These are phyloP conservation scores for Plasmodium relictum DNA, from an alignment of 169 alveolate genomes.

Conservation along the genomic window DNA sequence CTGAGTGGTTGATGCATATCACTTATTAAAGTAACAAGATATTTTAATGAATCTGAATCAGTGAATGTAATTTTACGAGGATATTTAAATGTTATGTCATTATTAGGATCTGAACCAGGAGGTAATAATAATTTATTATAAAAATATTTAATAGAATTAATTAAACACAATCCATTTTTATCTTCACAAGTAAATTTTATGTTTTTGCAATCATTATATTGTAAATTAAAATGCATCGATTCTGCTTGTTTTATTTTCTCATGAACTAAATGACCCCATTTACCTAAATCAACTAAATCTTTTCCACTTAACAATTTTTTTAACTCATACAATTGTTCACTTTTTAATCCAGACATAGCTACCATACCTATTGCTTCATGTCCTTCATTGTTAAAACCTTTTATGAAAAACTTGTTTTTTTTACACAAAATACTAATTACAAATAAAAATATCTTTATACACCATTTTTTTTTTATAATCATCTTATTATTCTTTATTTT, in stretches of 20 bases:
- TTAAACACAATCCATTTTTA: slow-evolving; percentile 80
- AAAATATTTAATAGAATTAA: slow-evolving; percentile 80
- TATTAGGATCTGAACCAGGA: not conserved
- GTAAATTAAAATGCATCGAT: slow-evolving; percentile 52
- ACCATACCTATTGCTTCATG: slow-evolving; percentile 81
- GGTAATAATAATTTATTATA: slow-evolving; percentile 69
- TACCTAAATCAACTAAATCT: slow-evolving; percentile 85
- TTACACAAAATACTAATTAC: slow-evolving; percentile 11
- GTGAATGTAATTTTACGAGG: slow-evolving; percentile 87
- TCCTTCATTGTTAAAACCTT: slow-evolving; percentile 42
- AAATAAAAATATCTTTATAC: not conserved
- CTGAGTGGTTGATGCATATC: slow-evolving; percentile 90
- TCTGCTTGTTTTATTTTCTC: slow-evolving; percentile 38
- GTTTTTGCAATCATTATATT: slow-evolving; percentile 60
- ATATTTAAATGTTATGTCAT: slow-evolving; percentile 74
- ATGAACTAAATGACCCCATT: slow-evolving; percentile 85
- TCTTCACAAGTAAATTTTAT: slow-evolving; percentile 77
- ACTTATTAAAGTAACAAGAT: slow-evolving; percentile 85
- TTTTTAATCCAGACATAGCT: slow-evolving; percentile 86
- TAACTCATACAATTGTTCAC: slow-evolving; percentile 82
- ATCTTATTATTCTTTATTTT: not conserved
- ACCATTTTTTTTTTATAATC: not conserved
- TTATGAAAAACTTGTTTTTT: slow-evolving; percentile 1
- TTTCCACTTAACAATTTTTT: slow-evolving; percentile 80
- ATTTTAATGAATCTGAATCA: slow-evolving; percentile 87